These are phyloP conservation scores for Diplodia sapinea DNA, from an alignment of 2,329 filamentous ascomycete species.

Conservation along the genomic window DNA sequence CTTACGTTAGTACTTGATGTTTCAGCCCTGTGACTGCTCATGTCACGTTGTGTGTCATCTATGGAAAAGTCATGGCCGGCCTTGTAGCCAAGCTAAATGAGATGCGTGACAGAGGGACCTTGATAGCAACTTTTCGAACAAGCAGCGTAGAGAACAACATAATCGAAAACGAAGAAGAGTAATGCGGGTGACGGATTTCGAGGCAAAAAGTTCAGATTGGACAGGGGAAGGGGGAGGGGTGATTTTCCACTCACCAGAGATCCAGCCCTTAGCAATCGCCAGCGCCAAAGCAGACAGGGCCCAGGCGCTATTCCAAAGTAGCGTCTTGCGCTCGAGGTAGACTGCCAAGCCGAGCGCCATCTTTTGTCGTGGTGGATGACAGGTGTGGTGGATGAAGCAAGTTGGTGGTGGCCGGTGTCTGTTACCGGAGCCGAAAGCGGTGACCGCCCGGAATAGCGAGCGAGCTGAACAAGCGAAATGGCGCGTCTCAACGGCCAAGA, in stretches of 20 bases:
- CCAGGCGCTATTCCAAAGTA: conserved; percentile 13
- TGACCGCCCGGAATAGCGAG: conserved; percentile 10
- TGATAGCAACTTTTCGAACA: not conserved
- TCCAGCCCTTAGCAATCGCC: conserved; percentile 20
- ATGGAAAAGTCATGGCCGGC: not conserved
- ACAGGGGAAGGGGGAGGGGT: conserved; percentile 5
- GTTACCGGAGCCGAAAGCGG: conserved; percentile 24
- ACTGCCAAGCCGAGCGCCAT: conserved; percentile 27
- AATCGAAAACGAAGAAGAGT: not conserved
- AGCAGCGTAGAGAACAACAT: not conserved
- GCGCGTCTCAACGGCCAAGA: not conserved
- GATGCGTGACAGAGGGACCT: not conserved
- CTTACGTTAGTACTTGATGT: not conserved
- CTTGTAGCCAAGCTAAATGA: not conserved
- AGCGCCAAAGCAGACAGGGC: not conserved
- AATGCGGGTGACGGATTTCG: not conserved
- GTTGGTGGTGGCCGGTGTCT: conserved; percentile 12
- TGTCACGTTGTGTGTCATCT: not conserved
- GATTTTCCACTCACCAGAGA: conserved; percentile 14
- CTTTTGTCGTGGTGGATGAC: not conserved
- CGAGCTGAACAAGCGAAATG: conserved; percentile 5
- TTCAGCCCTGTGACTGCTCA: not conserved
- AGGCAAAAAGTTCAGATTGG: not conserved
- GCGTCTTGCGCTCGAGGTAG: conserved; percentile 28
- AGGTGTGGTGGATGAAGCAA: not conserved